Evolutionary conservation across 2,329 filamentous ascomycete species (phyloP).

Genomic region (Epichloe sp.): DNA sequence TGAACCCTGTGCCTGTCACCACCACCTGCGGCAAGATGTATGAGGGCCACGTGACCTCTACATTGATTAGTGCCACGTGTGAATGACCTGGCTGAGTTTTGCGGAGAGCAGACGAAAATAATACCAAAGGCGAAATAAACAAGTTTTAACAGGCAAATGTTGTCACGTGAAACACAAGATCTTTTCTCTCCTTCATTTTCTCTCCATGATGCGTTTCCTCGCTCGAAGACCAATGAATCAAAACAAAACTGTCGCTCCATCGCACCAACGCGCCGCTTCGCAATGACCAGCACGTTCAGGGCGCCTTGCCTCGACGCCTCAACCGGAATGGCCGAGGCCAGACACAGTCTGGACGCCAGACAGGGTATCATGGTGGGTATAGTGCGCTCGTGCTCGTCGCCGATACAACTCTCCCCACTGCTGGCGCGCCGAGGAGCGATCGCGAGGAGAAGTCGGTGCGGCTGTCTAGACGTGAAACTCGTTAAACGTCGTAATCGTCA

Average conservation of each 20-base stretch:
- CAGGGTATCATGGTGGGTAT: conserved; percentile 29
- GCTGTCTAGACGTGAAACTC: conserved; percentile 34
- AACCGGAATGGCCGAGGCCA: conserved; percentile 19
- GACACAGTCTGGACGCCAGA: conserved; percentile 17
- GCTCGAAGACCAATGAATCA: background rate
- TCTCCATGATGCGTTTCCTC: background rate
- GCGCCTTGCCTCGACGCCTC: background rate
- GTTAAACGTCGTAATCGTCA: conserved; percentile 34
- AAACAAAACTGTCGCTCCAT: background rate
- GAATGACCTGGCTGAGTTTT: background rate
- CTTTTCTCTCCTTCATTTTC: background rate
- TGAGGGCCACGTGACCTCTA: background rate
- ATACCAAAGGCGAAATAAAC: background rate
- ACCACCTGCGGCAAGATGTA: background rate
- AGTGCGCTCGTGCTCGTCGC: conserved; percentile 24
- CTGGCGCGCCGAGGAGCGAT: conserved; percentile 17
- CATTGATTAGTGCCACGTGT: background rate
- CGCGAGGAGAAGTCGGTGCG: conserved; percentile 20
- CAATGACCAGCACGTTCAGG: background rate
- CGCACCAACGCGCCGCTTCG: conserved; percentile 2
- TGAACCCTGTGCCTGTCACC: background rate
- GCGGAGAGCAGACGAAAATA: background rate
- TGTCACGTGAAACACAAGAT: background rate
- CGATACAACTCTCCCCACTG: conserved; percentile 20
- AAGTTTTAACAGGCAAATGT: background rate